Percentiles rank a stretch among this genome's conserved stretches.
These are phyloP conservation scores for Plantago major DNA, from an alignment of 257 asterid species.

Conservation along the genomic window DNA sequence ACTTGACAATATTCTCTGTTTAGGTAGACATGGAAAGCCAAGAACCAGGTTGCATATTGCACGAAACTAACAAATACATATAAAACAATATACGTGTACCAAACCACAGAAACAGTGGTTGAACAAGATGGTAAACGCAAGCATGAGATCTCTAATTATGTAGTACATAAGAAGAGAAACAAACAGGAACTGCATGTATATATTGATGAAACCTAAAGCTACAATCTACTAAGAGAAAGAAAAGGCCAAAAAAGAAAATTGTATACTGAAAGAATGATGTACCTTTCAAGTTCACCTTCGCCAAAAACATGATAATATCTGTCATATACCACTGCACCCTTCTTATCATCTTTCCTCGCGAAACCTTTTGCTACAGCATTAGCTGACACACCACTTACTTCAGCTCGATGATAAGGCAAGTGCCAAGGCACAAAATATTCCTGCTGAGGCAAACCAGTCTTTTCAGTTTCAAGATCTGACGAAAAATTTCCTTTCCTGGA, in stretches of 20 bases:
- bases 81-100: too few relatives aligned
- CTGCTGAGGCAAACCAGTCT: constrained; percentile 43
- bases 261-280: constrained; percentile 9
- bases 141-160: too few relatives aligned
- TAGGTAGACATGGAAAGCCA: too few relatives aligned
- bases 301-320: constrained; percentile 95
- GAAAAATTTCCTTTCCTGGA: constrained; percentile 20
- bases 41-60: too few relatives aligned
- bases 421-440: constrained; percentile 98
- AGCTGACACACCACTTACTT: constrained; percentile 84
- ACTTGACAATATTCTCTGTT: too few relatives aligned
- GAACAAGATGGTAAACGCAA: too few relatives aligned
- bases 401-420: constrained; percentile 94
- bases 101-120: too few relatives aligned
- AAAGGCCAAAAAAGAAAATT: not conserved
- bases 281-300: constrained; percentile 99
- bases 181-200: not conserved
- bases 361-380: constrained; percentile 76
- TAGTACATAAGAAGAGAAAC: too few relatives aligned
- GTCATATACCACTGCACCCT: constrained; percentile 88
- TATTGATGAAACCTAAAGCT: not conserved
- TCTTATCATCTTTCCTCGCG: constrained; percentile 92
- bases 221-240: not conserved
- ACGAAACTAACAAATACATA: too few relatives aligned
- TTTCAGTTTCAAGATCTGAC: constrained; percentile 24